Conservation (phyloP, 2,329 filamentous ascomycete species). For the Rosellinia necatrix region DNA sequence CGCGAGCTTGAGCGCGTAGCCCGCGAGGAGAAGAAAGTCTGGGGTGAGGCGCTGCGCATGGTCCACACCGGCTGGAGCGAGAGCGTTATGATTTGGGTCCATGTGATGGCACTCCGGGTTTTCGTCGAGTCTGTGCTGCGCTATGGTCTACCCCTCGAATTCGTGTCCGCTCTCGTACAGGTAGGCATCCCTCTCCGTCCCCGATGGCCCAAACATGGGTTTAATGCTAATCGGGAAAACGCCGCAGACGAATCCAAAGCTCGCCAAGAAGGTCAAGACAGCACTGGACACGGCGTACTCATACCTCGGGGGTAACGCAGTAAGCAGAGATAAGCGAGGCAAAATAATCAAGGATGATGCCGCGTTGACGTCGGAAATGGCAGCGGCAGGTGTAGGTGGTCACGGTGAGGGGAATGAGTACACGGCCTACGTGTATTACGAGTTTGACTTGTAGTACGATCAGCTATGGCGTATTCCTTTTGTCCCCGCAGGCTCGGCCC, state of each 20-base stretch:
- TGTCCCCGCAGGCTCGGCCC: conserved; percentile 1
- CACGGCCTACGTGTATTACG: conserved; percentile 96
- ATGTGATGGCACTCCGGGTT: conserved; percentile 86
- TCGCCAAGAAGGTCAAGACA: conserved; percentile 76
- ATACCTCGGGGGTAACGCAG: conserved; percentile 92
- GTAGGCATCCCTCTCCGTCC: conserved; percentile 60
- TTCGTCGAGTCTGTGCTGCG: conserved; percentile 98
- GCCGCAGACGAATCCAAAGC: conserved; percentile 77
- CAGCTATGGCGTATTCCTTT: not conserved
- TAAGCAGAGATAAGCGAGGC: conserved; percentile 91
- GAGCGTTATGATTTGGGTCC: conserved; percentile 93
- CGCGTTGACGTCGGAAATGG: conserved; percentile 78
- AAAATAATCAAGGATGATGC: conserved; percentile 89
- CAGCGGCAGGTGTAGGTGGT: conserved; percentile 66
- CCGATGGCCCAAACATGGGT: not conserved
- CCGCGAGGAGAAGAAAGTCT: conserved; percentile 87
- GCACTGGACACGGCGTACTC: conserved; percentile 83
- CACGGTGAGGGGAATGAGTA: conserved; percentile 77
- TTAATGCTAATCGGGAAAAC: conserved; percentile 5
- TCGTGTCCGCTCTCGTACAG: conserved; percentile 82
- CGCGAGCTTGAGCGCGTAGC: conserved; percentile 81
- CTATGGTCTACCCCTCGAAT: conserved; percentile 90
- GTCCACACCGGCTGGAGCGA: conserved; percentile 94
- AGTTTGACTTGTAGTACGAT: conserved; percentile 71
- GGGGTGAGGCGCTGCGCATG: conserved; percentile 86